Evolutionary conservation across 331 rosid genomes (phyloP).

Genomic region (Acacia pycnantha): DNA sequence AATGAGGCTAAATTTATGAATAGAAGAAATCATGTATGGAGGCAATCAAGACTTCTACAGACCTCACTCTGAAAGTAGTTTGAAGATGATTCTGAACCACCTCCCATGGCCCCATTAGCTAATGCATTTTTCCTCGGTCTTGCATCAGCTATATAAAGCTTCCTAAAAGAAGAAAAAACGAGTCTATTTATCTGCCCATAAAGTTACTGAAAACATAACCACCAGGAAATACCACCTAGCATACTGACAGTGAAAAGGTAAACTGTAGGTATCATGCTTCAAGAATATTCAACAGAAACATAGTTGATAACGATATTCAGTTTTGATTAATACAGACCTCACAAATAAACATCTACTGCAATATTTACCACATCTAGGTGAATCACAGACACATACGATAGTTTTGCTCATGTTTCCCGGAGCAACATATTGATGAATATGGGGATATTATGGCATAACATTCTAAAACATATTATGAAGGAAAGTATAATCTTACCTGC

Average conservation of each 20-base stretch:
- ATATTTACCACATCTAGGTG: constrained; percentile 4
- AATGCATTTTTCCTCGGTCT: constrained; percentile 96
- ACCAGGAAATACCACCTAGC: not conserved
- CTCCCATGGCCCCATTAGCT: constrained; percentile 99
- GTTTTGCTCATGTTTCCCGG: constrained; percentile 7
- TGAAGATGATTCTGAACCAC: constrained; percentile 98
- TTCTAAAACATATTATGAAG: not conserved
- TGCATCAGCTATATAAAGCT: constrained; percentile 94
- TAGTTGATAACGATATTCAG: not conserved
- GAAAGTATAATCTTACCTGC: constrained; percentile 50
- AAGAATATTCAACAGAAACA: not conserved
- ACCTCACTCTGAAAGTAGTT: constrained; percentile 95
- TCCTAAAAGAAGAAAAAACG: constrained; percentile 45
- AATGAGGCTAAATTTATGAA: constrained; percentile 14
- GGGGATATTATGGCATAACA: not conserved
- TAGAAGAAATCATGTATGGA: constrained; percentile 7
- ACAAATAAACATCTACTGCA: not conserved
- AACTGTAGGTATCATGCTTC: not conserved
- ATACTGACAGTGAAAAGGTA: constrained; percentile 11
- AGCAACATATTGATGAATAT: constrained; percentile 4
- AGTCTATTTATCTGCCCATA: not conserved
- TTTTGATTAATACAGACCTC: not conserved
- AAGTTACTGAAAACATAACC: not conserved
- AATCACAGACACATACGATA: not conserved
- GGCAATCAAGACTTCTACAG: constrained; percentile 33